Conservation (phyloP, 805 yeast genomes). For the Saccharomycopsis oosterbeekiorum region DNA sequence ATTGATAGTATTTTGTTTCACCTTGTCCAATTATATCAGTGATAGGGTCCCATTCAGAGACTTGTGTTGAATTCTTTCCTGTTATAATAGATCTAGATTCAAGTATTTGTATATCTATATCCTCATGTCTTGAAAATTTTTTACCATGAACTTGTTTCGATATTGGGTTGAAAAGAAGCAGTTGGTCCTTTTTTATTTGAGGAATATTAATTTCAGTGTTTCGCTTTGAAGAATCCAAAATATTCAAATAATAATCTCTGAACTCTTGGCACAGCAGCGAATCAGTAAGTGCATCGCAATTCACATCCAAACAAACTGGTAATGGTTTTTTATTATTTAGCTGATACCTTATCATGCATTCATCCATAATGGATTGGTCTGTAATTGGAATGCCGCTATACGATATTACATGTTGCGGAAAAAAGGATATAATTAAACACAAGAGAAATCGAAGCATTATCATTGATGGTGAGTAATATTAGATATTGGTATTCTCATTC, state of each 20-base stretch:
- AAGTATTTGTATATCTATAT: constrained; percentile 7
- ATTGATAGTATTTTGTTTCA: constrained; percentile 33
- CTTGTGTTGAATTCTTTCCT: constrained; percentile 10
- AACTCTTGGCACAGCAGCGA: background rate
- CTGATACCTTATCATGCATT: background rate
- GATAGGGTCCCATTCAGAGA: constrained; percentile 23
- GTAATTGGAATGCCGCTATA: background rate
- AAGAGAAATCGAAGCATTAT: background rate
- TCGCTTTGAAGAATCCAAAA: background rate
- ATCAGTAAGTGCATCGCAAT: background rate
- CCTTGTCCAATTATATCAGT: constrained; percentile 26
- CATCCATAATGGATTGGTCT: background rate
- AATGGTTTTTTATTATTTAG: background rate
- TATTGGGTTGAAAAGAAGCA: background rate
- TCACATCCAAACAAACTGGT: background rate
- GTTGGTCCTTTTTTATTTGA: background rate
- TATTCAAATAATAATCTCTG: background rate
- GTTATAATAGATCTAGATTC: constrained; percentile 6
- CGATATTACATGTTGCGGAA: background rate
- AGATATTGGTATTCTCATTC: background rate
- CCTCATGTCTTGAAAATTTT: constrained; percentile 1
- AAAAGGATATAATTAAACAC: background rate
- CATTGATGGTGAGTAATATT: background rate
- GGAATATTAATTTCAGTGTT: background rate
- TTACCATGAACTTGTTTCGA: background rate